Evolutionary conservation across 306 rosid species (phyloP), one percentile per base, ranked within the genome.

Genomic region (Fragaria vesca): DNA sequence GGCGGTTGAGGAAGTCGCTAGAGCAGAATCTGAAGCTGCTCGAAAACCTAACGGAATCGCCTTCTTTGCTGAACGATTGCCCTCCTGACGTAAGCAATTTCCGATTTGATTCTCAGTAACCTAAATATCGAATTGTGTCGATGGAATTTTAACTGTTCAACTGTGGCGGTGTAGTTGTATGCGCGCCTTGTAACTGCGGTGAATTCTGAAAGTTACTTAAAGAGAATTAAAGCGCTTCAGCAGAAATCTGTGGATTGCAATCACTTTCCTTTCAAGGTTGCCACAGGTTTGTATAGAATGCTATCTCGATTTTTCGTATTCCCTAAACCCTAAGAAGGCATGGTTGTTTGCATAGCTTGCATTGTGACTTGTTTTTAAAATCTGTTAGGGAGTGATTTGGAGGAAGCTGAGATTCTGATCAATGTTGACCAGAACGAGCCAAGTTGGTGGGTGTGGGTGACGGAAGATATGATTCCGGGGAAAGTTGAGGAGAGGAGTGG

Each of bases 391-490:
- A 26, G 75, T 80, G 97, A 95, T 88, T 73, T 81, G 82, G 90
- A 69, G 24, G 79, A 89, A 8, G 99, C 94, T 72, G 99, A 95
- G 42, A 78, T 90, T 81, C 85, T 90, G 77, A 83, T 95, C 83
- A 91, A 90, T 74, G 87, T 95, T 70, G 89, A 89, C 80, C 77
- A 83, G 16, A 83, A 91, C 71, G 79, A 90, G 34, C 91, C 97
- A 62, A 93, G 97, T 77, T 90, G 97, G 99, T 95, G 99, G 97
- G 95, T 95, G 36, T 95, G 99, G 99, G 91, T 95, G 66, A 81
- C 87, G 5, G 96, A 91, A 58, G 97, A 95, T 52, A 85, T 81
- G 78, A 86, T 83, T 71, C 89, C 91, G 0, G 74, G 69, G 71
- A 88, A 88, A 67, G 81, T 81, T 55, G 99, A 95, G 90, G 99